A percentile compares a stretch with the other conserved stretches of the same genome.
Conservation (phyloP, 768 basidiomycete genomes). For the Auricularia heimuer region DNA sequence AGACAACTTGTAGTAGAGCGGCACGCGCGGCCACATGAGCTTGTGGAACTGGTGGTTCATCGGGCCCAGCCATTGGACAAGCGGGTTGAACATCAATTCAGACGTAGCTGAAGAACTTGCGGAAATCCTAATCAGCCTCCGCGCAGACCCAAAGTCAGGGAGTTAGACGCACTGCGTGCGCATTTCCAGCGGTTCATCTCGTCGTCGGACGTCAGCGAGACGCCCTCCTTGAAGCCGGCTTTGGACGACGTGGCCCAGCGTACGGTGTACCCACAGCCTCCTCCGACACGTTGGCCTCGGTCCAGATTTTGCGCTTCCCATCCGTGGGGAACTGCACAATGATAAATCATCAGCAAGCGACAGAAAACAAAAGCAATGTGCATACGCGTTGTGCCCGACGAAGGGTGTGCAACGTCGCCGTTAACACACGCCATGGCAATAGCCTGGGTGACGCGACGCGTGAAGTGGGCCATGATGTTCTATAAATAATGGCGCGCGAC, state of each 20-base stretch:
- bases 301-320: slow-evolving; percentile 48
- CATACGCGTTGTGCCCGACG: slow-evolving; percentile 34
- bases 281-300: slow-evolving; percentile 47
- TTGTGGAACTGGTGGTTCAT: slow-evolving; percentile 16
- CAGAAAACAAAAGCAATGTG: neutral
- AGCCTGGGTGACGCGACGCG: slow-evolving; percentile 36
- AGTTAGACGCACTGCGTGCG: slow-evolving; percentile 5
- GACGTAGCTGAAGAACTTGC: slow-evolving; percentile 12
- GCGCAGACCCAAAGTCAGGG: neutral
- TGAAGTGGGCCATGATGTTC: slow-evolving; percentile 27
- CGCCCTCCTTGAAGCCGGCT: slow-evolving; percentile 85
- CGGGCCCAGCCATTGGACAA: slow-evolving; percentile 25
- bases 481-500: slow-evolving; percentile 9
- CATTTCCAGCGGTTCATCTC: slow-evolving; percentile 77
- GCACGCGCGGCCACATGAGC: slow-evolving; percentile 4
- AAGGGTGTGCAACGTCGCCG: slow-evolving; percentile 33
- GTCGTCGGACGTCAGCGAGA: slow-evolving; percentile 80
- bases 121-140: too few species aligned
- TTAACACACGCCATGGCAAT: slow-evolving; percentile 30
- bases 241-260: slow-evolving; percentile 81
- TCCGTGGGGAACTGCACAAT: slow-evolving; percentile 40
- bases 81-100: slow-evolving; percentile 26
- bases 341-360: neutral
- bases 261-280: slow-evolving; percentile 48
- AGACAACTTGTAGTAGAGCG: slow-evolving; percentile 7